These are phyloP conservation scores for Adansonia digitata DNA, from an alignment of 345 rosid genomes.

Conservation along the genomic window DNA sequence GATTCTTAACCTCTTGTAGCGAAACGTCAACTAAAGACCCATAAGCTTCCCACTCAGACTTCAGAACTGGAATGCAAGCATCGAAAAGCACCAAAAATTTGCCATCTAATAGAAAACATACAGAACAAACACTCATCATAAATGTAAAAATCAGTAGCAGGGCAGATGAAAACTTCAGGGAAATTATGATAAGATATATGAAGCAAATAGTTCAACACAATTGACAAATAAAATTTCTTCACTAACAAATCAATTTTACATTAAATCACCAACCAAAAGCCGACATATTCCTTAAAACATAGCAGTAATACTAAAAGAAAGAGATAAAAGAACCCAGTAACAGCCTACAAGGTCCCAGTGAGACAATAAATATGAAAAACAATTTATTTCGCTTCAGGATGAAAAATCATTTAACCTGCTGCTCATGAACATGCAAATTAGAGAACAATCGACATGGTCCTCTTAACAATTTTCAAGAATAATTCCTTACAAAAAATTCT, in stretches of 20 bases:
- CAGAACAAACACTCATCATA: slow-evolving; percentile 14
- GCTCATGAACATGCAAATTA: background rate
- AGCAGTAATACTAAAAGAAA: background rate
- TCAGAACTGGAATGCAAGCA: slow-evolving; percentile 62
- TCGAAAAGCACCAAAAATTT: slow-evolving; percentile 50
- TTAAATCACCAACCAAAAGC: background rate
- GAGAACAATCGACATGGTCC: background rate
- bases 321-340: background rate
- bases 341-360: background rate
- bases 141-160: background rate
- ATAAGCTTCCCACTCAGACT: slow-evolving; percentile 60
- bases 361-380: background rate
- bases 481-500: background rate
- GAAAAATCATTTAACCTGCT: background rate
- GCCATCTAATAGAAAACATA: slow-evolving; percentile 36
- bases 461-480: background rate
- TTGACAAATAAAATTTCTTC: background rate
- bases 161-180: background rate
- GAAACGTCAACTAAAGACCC: slow-evolving; percentile 34
- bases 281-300: background rate
- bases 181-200: background rate
- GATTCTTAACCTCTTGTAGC: slow-evolving; percentile 45
- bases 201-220: background rate
- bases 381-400: background rate
- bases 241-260: background rate